These are phyloP conservation scores for Ploettnerulaceae sp. DNA, from an alignment of 2,329 filamentous ascomycete genomes.

Conservation along the genomic window DNA sequence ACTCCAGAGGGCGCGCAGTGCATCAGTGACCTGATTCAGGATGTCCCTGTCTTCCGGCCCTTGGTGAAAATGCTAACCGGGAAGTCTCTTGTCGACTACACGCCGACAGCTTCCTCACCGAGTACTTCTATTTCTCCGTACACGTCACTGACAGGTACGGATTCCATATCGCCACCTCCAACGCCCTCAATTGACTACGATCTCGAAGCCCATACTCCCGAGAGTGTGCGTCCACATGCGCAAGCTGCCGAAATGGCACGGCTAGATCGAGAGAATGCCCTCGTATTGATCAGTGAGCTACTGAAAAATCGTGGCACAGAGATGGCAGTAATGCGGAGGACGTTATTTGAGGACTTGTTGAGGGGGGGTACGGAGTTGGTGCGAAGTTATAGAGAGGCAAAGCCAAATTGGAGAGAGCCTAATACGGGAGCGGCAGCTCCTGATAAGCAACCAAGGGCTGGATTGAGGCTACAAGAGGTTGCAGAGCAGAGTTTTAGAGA, in stretches of 20 bases:
- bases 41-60: constrained; percentile 40
- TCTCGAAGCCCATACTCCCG: constrained; percentile 12
- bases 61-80: constrained; percentile 49
- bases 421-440: constrained; percentile 7
- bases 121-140: constrained; percentile 3
- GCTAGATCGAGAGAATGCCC: constrained; percentile 56
- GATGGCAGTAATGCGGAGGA: constrained; percentile 38
- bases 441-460: constrained; percentile 4
- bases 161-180: neutral
- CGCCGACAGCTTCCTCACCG: constrained; percentile 1
- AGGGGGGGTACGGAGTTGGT: constrained; percentile 42
- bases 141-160: neutral
- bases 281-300: constrained; percentile 54
- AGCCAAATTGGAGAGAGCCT: constrained; percentile 1
- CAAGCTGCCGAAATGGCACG: constrained; percentile 41
- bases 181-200: constrained; percentile 7
- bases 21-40: constrained; percentile 41
- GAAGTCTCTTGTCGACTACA: constrained; percentile 30
- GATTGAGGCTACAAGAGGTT: constrained; percentile 17
- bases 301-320: constrained; percentile 41
- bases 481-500: constrained; percentile 16
- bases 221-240: constrained; percentile 21
- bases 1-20: constrained; percentile 45
- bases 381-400: constrained; percentile 23
- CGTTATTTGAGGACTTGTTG: constrained; percentile 45